A percentile compares a stretch with the other conserved stretches of the same genome.
Evolutionary conservation across 257 asterid genomes (phyloP).

Genomic region (Capsicum rhomboideum): DNA sequence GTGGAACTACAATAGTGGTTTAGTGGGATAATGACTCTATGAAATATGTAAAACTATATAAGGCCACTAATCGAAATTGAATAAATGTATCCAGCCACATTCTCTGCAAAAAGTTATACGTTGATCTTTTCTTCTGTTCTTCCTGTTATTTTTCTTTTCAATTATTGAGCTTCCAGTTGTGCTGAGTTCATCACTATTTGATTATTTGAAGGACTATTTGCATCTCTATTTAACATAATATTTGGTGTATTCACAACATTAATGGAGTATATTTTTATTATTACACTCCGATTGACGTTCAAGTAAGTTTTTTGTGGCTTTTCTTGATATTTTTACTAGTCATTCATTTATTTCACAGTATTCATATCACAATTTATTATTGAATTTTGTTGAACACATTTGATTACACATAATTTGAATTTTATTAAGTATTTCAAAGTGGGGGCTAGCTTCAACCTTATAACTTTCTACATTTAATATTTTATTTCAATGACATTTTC

Average conservation of each 20-base stretch:
- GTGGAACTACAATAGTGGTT: no score
- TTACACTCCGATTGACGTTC: neutral
- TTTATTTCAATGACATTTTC: neutral
- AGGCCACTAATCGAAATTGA: no score
- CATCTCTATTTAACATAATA: no score
- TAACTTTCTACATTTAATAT: neutral
- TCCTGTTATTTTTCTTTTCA: no score
- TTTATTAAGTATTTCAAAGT: neutral
- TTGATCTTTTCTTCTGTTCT: no score
- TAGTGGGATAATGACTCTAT: no score
- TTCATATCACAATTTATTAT: neutral
- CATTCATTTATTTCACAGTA: neutral
- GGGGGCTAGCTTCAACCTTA: neutral
- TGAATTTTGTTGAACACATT: neutral
- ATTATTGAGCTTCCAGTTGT: no score
- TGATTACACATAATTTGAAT: neutral
- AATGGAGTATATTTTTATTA: neutral
- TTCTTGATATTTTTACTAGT: neutral
- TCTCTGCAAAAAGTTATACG: no score
- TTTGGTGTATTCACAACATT: neutral
- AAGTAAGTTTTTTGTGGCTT: neutral
- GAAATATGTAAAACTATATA: no score
- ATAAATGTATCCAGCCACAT: no score
- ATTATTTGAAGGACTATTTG: no score
- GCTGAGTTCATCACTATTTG: no score